Base-by-base conservation (phyloP, 2,329 filamentous ascomycete genomes). In the Arachnomyces sp. region DNA sequence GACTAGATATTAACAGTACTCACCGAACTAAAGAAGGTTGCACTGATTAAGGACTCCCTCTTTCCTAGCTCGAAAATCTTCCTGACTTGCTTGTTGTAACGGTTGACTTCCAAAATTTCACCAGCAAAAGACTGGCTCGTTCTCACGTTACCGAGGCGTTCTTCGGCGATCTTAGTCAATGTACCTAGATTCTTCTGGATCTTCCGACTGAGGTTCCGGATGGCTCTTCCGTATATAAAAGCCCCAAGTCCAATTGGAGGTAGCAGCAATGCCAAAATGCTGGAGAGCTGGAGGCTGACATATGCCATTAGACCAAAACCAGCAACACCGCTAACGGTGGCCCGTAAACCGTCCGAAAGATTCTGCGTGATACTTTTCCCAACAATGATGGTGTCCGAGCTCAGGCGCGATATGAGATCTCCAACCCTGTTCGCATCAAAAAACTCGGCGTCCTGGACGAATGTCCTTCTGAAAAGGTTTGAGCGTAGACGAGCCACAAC, bases 321-420 rank as follows among this genome's bases (percentile, higher is more conserved):
- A 43, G 90, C 90, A 25, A 77, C 79, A 50, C 92, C 92, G 50
- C 88, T 94, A 45, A 98, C 90, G 25, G 92, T 67, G 12, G 92
- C 83, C 45, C 92, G 77, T 38, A 98, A 73, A n/a, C 92, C 92
- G 64, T 98, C 92, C 4, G 90, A 96, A 36, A 98, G 70, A 58
- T 98, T 98, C 58, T 96, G 90, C 0, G 92, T 98, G 49, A 98
- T 94, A 55, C 88, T 94, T 66, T 98, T 98, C 58, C 90, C 92
- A 40, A 98, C 92, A 56, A 98, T 93, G 56, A 96, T 87, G 1
- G 92, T 95, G 61, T 98, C 93, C 2, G 89, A 94, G 55, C 90
- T 89, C 34, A 98, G 77, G 29, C 93, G 82, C 29, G 90, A 96
- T 56, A 98, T 95, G 52, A 98, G 70, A 59, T 98, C 92, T 60